Evolutionary conservation across 78 protist genomes (phyloP), one percentile per base, ranked within the genome.

Genomic region (Dictyostelium purpureum): DNA sequence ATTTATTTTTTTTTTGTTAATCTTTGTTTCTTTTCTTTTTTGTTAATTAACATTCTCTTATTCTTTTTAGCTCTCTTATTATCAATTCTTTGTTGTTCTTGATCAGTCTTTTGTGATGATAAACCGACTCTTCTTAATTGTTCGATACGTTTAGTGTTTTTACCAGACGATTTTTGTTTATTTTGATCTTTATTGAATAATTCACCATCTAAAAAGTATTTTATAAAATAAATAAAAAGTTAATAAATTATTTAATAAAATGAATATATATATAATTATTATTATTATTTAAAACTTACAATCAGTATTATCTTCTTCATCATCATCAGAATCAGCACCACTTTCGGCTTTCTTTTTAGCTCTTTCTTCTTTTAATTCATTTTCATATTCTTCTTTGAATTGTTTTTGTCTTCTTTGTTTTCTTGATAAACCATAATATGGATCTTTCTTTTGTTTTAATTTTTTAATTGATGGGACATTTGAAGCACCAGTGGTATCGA

Each of bases 351-450:
- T 26, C n/a, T 52, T 38, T 57, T 70, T 28, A 33, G 31, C 65
- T 2, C 10, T 45, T 28, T 73, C 52, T 52, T 85, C 92, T 19
- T n/a, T 42, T 37, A 37, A 16, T n/a, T 85, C 92, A 56, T 76
- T 47, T 38, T 77, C 92, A 26, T 59, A 40, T 38, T 85, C 92
- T n/a, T 85, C 92, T 57, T 70, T 77, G 56, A 71, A 66, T 51
- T 54, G 63, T 63, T 49, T 73, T 26, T 70, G 65, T 73, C 92
- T 70, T 43, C 75, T 59, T 74, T 85, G 69, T 54, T 74, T 70
- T 57, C 92, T 59, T 4, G 92, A 85, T 12, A 85, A 33, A 74
- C 92, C 92, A 33, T 43, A 56, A 42, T 85, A 85, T 24, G 92
- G 92, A 74, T 85, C 92, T 38, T 74, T 51, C 28, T n/a, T 38